A percentile compares a stretch with the other conserved stretches of the same genome.
phyloP scores from a whole-genome alignment of 2,329 filamentous ascomycete genomes.

The Botrytis porri region DNA sequence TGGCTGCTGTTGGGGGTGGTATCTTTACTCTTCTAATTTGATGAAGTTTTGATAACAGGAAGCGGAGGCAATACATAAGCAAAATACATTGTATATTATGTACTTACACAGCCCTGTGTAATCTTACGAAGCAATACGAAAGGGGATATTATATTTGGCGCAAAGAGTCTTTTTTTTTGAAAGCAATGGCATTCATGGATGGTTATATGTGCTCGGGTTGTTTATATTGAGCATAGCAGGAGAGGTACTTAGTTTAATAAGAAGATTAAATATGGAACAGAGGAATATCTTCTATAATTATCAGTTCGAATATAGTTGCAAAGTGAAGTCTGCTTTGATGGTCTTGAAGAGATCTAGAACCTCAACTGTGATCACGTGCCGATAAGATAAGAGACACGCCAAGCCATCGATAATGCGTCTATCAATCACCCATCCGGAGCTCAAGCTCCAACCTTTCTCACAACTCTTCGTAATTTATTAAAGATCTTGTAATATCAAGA shows the following conservation, averaged over 20 bases:
- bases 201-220: not conserved
- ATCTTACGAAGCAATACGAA: not conserved
- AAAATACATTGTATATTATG: slow-evolving; percentile 7
- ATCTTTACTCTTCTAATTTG: slow-evolving; percentile 26
- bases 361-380: not conserved
- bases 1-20: slow-evolving; percentile 33
- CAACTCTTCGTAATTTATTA: not conserved
- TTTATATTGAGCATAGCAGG: not conserved
- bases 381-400: slow-evolving; percentile 6
- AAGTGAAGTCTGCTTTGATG: not conserved
- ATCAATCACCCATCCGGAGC: slow-evolving; percentile 6
- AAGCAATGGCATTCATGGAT: not conserved
- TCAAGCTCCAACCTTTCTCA: not conserved
- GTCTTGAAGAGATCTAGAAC: not conserved
- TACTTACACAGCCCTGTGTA: slow-evolving; percentile 3
- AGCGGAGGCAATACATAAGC: slow-evolving; percentile 2
- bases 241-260: not conserved
- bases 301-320: not conserved
- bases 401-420: slow-evolving; percentile 8
- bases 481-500: not conserved
- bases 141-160: slow-evolving; percentile 1
- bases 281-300: not conserved
- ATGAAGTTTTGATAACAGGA: not conserved
- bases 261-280: not conserved
- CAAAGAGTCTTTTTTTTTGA: not conserved